Evolutionary conservation across 176 grass and related monocot genomes (phyloP).

Genomic region (Tillandsia fasciculata): DNA sequence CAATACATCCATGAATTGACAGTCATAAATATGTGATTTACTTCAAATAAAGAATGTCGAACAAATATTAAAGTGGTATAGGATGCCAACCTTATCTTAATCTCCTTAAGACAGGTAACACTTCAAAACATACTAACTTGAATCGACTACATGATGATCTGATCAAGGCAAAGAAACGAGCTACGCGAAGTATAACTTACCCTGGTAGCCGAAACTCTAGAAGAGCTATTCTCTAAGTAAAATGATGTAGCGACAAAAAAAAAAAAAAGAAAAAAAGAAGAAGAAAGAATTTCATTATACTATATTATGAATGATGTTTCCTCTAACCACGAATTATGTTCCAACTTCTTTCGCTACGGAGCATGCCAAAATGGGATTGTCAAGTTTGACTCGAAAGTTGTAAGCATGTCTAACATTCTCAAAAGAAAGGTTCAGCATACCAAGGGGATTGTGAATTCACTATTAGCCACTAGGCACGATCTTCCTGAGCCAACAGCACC

Average conservation of each 20-base stretch:
- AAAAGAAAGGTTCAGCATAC: slow-evolving; percentile 36
- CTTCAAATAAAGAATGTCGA: no score
- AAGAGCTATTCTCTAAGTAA: background rate
- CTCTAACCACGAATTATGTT: background rate
- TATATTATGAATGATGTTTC: background rate
- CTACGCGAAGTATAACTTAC: background rate
- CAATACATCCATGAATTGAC: background rate
- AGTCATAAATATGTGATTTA: background rate
- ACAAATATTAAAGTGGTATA: no score
- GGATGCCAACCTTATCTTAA: no score
- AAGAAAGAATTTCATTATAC: background rate
- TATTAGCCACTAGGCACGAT: slow-evolving; percentile 74
- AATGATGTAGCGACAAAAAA: background rate
- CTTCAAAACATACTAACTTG: no score
- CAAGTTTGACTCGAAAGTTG: slow-evolving; percentile 6
- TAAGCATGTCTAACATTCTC: background rate
- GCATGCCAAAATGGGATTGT: background rate
- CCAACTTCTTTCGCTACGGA: background rate
- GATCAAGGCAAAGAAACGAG: background rate
- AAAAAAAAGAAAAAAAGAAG: no score
- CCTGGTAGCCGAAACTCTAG: background rate
- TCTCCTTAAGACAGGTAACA: no score
- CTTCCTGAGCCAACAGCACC: slow-evolving; percentile 88
- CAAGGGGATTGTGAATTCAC: slow-evolving; percentile 77
- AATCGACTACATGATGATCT: background rate